phyloP scores from a whole-genome alignment of 108 stramenopile species.

The Fragilaria crotonensis region DNA sequence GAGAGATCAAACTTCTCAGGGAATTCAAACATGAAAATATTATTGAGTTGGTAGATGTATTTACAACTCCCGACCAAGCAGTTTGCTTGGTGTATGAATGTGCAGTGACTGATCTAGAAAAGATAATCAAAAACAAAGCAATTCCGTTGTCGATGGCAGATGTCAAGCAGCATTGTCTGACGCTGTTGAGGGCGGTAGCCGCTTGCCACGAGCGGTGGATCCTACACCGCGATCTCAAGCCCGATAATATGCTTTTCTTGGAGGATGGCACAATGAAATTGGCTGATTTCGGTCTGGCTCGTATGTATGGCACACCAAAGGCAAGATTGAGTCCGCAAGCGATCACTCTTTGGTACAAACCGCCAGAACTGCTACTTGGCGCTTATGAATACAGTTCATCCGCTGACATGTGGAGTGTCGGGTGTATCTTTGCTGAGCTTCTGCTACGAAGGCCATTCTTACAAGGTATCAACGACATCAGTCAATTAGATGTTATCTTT shows the following conservation, averaged over 20 bases:
- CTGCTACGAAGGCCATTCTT: conserved; percentile 81
- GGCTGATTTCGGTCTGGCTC: conserved; percentile 84
- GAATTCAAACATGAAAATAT: conserved; percentile 93
- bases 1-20: conserved; percentile 91
- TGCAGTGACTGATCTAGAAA: conserved; percentile 86
- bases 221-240: conserved; percentile 84
- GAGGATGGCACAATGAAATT: conserved; percentile 86
- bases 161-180: conserved; percentile 71
- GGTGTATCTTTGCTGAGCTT: conserved; percentile 94
- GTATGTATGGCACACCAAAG: conserved; percentile 85
- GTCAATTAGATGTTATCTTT: conserved; percentile 79
- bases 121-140: conserved; percentile 72
- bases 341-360: conserved; percentile 95
- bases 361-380: conserved; percentile 90
- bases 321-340: conserved; percentile 79
- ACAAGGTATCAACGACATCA: conserved; percentile 78
- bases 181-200: conserved; percentile 62
- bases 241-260: conserved; percentile 72
- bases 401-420: conserved; percentile 93
- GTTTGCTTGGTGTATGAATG: conserved; percentile 88
- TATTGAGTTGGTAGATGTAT: conserved; percentile 84
- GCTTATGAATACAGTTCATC: conserved; percentile 84
- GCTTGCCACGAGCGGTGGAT: conserved; percentile 89
- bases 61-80: conserved; percentile 76
- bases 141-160: conserved; percentile 78